These are phyloP conservation scores for Boechera divaricarpa DNA, from an alignment of 345 rosid genomes.

Conservation along the genomic window DNA sequence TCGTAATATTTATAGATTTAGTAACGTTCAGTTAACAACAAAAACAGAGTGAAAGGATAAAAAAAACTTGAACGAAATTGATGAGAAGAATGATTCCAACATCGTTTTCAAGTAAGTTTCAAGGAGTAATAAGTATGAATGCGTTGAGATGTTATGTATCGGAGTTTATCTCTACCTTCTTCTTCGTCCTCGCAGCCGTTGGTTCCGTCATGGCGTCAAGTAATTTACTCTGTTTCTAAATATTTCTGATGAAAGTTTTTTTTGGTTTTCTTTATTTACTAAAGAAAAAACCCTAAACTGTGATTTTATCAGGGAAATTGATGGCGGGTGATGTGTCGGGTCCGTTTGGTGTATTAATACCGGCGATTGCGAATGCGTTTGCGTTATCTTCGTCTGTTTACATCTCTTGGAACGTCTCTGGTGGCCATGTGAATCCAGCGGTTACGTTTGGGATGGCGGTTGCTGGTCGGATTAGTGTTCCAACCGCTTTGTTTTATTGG, in stretches of 20 bases:
- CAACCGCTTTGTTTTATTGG: conserved; percentile 89
- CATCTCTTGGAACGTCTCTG: conserved; percentile 67
- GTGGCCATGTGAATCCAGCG: conserved; percentile 94
- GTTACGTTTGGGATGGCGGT: conserved; percentile 88
- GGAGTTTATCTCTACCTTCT: conserved; percentile 93
- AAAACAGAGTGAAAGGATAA: conserved; percentile 5
- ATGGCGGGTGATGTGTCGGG: conserved; percentile 58
- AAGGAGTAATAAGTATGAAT: conserved; percentile 42
- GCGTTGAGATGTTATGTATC: conserved; percentile 80
- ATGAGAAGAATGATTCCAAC: conserved; percentile 61
- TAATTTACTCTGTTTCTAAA: conserved; percentile 12
- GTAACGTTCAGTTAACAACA: conserved; percentile 1
- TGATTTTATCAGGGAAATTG: conserved; percentile 60
- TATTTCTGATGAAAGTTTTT: no score
- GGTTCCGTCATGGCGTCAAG: conserved; percentile 91
- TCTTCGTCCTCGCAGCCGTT: conserved; percentile 72
- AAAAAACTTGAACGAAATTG: background rate
- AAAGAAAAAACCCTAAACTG: background rate
- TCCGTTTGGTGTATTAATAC: conserved; percentile 60
- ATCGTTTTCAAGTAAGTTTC: conserved; percentile 41
- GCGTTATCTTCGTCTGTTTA: conserved; percentile 73
- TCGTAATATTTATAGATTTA: conserved; percentile 39
- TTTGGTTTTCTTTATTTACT: no score
- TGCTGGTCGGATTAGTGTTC: conserved; percentile 73
- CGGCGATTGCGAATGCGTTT: conserved; percentile 73